Conservation (phyloP, 2,329 filamentous ascomycete genomes). For the Cladophialophora bantiana region DNA sequence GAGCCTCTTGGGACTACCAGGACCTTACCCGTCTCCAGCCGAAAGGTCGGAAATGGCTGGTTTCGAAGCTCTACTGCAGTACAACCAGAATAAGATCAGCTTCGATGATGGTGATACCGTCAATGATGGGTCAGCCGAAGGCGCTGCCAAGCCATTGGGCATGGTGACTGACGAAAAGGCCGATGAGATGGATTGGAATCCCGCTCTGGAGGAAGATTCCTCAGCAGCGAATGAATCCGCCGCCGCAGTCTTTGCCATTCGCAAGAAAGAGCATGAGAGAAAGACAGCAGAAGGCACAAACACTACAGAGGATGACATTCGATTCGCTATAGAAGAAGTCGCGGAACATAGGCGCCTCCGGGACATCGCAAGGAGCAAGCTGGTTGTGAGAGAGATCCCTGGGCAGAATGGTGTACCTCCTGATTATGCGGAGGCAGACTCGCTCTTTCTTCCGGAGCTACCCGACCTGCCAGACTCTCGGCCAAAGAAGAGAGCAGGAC, state of each 20-base stretch:
- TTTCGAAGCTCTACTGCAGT: slow-evolving; percentile 20
- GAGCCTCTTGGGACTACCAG: not conserved
- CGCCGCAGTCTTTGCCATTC: slow-evolving; percentile 21
- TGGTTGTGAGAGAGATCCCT: slow-evolving; percentile 10
- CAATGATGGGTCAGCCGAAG: not conserved
- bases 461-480: not conserved
- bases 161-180: slow-evolving; percentile 1
- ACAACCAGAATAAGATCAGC: slow-evolving; percentile 25
- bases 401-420: slow-evolving; percentile 9
- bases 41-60: slow-evolving; percentile 8
- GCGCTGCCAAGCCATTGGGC: not conserved
- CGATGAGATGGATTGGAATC: slow-evolving; percentile 25
- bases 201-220: slow-evolving; percentile 14
- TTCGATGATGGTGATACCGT: slow-evolving; percentile 5
- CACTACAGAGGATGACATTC: slow-evolving; percentile 30
- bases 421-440: slow-evolving; percentile 29
- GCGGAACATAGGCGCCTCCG: slow-evolving; percentile 29
- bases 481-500: slow-evolving; percentile 19
- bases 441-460: slow-evolving; percentile 33
- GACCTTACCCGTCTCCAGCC: not conserved
- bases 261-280: slow-evolving; percentile 26
- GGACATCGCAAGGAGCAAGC: slow-evolving; percentile 27
- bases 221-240: not conserved
- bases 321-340: slow-evolving; percentile 25
- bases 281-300: slow-evolving; percentile 15